phyloP scores from a whole-genome alignment of 495 filamentous ascomycete genomes.

The Neurospora sp. region DNA sequence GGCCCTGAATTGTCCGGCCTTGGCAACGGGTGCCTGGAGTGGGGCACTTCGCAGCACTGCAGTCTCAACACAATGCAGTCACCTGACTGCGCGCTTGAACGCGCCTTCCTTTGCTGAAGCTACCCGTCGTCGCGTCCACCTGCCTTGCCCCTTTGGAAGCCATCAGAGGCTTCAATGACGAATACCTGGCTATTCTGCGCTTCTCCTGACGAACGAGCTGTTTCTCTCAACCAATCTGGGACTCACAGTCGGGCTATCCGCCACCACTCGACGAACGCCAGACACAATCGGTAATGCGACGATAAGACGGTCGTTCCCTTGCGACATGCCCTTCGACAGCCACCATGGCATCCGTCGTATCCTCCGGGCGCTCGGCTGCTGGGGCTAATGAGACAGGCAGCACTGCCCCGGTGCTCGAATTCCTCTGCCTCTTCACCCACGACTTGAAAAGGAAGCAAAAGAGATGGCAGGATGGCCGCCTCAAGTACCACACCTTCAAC shows the following conservation, averaged over 20 bases:
- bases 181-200: neutral
- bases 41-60: neutral
- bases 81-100: neutral
- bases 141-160: neutral
- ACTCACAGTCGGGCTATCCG: neutral
- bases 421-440: constrained; percentile 73
- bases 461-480: constrained; percentile 83
- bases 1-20: neutral
- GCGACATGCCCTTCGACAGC: constrained; percentile 1
- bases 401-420: constrained; percentile 63
- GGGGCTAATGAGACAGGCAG: constrained; percentile 1
- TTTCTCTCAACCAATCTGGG: neutral
- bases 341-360: constrained; percentile 12
- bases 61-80: neutral
- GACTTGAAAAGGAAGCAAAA: constrained; percentile 82
- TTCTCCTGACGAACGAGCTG: neutral
- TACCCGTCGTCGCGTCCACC: neutral
- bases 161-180: neutral
- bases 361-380: constrained; percentile 4
- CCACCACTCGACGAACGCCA: neutral
- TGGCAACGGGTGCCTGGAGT: neutral
- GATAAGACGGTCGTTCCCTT: neutral
- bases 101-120: neutral
- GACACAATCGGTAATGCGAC: neutral
- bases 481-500: constrained; percentile 86